Percentiles rank a stretch among this genome's conserved stretches.
phyloP scores from a whole-genome alignment of 2,329 filamentous ascomycete genomes.

The Polychaeton citri region DNA sequence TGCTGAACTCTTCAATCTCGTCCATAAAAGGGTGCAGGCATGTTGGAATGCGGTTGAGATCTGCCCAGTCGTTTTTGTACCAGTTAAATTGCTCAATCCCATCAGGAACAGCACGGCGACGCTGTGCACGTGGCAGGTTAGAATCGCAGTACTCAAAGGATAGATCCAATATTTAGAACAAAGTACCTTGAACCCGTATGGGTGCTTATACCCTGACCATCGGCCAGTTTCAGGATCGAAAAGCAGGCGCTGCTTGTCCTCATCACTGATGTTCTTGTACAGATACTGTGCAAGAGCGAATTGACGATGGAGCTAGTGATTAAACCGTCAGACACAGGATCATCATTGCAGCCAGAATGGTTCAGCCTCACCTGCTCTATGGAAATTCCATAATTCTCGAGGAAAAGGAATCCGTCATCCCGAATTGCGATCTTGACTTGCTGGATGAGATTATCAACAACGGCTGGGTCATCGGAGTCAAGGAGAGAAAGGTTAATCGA shows the following conservation, averaged over 20 bases:
- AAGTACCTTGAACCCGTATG: constrained; percentile 26
- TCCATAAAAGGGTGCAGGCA: constrained; percentile 39
- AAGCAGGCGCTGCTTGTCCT: constrained; percentile 36
- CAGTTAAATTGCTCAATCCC: constrained; percentile 44
- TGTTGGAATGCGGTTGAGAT: constrained; percentile 29
- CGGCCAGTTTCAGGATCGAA: constrained; percentile 35
- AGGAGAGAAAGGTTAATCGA: constrained; percentile 21
- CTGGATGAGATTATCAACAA: constrained; percentile 31
- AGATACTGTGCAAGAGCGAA: constrained; percentile 39
- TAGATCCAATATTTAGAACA: constrained; percentile 7
- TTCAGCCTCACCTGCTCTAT: constrained; percentile 23
- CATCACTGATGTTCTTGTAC: constrained; percentile 36
- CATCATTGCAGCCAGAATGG: not conserved
- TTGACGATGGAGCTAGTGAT: constrained; percentile 33
- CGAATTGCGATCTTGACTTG: constrained; percentile 22
- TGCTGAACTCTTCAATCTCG: constrained; percentile 33
- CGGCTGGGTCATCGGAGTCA: constrained; percentile 19
- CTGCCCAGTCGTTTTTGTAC: constrained; percentile 35
- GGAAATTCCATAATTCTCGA: constrained; percentile 39
- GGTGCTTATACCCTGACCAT: constrained; percentile 40
- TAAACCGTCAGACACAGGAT: not conserved
- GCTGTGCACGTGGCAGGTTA: constrained; percentile 8
- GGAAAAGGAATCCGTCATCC: constrained; percentile 26
- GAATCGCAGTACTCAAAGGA: not conserved
- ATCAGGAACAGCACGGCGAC: constrained; percentile 30